Evolutionary conservation across 1,284 basidiomycete genomes (phyloP).

Genomic region (Irpex lacteus): DNA sequence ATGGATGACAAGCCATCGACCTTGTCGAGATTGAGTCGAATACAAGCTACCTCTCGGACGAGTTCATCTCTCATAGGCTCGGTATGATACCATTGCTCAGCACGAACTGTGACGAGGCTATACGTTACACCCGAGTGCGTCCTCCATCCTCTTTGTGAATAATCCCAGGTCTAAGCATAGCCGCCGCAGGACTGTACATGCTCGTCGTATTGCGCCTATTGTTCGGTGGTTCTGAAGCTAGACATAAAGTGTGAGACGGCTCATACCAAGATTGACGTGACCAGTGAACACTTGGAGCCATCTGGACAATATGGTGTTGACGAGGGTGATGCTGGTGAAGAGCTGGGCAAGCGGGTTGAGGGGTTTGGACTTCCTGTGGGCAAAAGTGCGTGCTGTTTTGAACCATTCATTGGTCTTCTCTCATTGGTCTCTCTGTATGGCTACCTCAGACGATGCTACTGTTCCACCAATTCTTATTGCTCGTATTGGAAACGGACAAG

Average conservation of each 20-base stretch:
- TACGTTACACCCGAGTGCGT: constrained; percentile 77
- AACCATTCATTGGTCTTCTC: background rate
- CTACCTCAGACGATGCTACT: constrained; percentile 51
- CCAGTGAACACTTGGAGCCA: constrained; percentile 71
- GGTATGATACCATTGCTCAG: constrained; percentile 94
- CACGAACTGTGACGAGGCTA: constrained; percentile 79
- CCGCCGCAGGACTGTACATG: constrained; percentile 79
- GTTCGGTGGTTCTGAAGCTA: constrained; percentile 77
- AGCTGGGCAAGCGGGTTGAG: constrained; percentile 68
- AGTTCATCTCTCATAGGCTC: constrained; percentile 95
- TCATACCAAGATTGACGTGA: constrained; percentile 77
- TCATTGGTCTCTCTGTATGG: background rate
- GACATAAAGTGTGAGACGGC: constrained; percentile 65
- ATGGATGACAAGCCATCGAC: constrained; percentile 77
- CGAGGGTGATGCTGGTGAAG: constrained; percentile 56
- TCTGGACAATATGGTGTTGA: constrained; percentile 35
- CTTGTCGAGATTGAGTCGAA: constrained; percentile 93
- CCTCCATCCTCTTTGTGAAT: background rate
- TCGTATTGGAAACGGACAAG: constrained; percentile 94
- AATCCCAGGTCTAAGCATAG: constrained; percentile 5
- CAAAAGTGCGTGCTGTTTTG: constrained; percentile 53
- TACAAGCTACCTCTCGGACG: constrained; percentile 93
- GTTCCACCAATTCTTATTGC: constrained; percentile 79
- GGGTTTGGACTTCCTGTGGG: constrained; percentile 87
- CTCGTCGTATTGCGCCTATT: constrained; percentile 73